Evolutionary conservation across 208 protist genomes (phyloP).

Genomic region (Crithidia sp.): DNA sequence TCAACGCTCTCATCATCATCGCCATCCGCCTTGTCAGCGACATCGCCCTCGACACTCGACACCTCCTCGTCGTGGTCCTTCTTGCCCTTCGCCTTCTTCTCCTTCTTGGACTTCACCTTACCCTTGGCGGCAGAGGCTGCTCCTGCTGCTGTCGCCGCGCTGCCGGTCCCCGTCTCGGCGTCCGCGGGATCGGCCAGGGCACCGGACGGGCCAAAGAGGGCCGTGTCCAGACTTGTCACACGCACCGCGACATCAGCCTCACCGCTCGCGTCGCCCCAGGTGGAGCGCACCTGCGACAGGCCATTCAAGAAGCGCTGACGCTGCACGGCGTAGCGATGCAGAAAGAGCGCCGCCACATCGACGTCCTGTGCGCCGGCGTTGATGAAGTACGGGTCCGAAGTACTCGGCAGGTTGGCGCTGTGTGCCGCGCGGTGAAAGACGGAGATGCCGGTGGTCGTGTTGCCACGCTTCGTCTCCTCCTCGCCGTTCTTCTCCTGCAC

Average conservation of each 20-base stretch:
- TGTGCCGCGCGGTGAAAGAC: constrained; percentile 83
- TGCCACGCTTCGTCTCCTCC: constrained; percentile 41
- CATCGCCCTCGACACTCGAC: constrained; percentile 40
- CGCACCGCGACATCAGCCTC: constrained; percentile 82
- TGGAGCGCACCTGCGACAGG: constrained; percentile 78
- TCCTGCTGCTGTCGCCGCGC: no score
- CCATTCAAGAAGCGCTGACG: constrained; percentile 85
- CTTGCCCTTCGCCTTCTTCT: background rate
- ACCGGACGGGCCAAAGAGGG: constrained; percentile 85
- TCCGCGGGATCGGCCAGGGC: constrained; percentile 34
- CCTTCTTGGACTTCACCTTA: background rate
- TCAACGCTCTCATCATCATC: constrained; percentile 16
- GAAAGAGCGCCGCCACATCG: constrained; percentile 84
- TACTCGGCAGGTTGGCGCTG: constrained; percentile 73
- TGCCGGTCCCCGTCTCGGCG: background rate
- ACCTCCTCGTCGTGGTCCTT: constrained; percentile 39
- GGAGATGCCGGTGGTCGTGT: constrained; percentile 52
- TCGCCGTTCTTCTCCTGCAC: constrained; percentile 34
- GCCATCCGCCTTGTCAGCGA: constrained; percentile 3
- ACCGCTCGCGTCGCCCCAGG: constrained; percentile 85
- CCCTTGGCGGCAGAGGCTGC: background rate
- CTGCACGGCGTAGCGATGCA: constrained; percentile 92
- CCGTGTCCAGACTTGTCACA: constrained; percentile 66
- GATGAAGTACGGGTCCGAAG: constrained; percentile 90
- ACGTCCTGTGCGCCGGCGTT: constrained; percentile 81